A percentile compares a stretch with the other conserved stretches of the same genome.
phyloP scores from a whole-genome alignment of 225 moss, liverwort and hornwort genomes.

The Pleurozium schreberi region DNA sequence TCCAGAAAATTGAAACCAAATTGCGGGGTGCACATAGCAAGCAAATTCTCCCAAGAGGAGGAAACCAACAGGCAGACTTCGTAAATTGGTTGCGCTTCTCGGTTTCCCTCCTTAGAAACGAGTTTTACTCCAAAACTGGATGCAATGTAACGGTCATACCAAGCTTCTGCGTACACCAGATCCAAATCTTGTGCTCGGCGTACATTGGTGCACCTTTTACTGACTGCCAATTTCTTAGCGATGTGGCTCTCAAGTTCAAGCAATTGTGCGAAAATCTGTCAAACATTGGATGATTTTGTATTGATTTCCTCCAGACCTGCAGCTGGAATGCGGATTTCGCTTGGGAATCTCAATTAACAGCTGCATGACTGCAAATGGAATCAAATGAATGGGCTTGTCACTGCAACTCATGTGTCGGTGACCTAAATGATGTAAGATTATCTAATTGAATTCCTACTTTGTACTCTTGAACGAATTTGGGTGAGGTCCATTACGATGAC shows the following conservation, averaged over 20 bases:
- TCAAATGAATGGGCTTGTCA: background rate
- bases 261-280: background rate
- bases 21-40: background rate
- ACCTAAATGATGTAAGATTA: background rate
- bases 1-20: background rate
- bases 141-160: background rate
- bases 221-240: background rate
- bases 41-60: background rate
- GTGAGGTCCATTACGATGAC: background rate
- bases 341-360: background rate
- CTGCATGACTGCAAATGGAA: background rate
- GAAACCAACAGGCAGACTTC: background rate
- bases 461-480: background rate
- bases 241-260: background rate
- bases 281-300: background rate
- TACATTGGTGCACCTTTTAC: background rate
- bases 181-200: background rate
- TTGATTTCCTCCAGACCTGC: background rate
- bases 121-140: background rate
- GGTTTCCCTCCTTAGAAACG: background rate
- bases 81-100: background rate
- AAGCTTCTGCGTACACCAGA: background rate
- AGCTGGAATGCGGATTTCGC: background rate
- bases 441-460: background rate
- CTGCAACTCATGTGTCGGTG: background rate